phyloP scores from a whole-genome alignment of 2,329 filamentous ascomycete genomes.

The Emergomyces pasteurianus region DNA sequence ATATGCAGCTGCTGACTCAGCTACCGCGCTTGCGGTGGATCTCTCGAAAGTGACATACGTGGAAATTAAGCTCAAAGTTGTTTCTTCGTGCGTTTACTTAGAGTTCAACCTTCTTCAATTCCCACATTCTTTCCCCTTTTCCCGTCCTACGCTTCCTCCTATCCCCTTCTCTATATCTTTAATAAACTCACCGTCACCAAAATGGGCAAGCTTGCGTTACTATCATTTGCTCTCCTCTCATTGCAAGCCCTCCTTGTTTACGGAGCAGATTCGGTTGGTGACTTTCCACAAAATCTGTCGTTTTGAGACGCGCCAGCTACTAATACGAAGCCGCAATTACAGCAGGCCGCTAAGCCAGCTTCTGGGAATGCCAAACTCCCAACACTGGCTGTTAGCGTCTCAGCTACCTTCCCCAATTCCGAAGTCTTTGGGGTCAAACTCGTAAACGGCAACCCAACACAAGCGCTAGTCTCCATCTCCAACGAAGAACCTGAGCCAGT shows the following conservation, averaged over 20 bases:
- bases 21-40: not conserved
- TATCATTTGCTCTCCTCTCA: slow-evolving; percentile 59
- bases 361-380: slow-evolving; percentile 52
- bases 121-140: slow-evolving; percentile 5
- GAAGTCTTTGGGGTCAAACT: slow-evolving; percentile 93
- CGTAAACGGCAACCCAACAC: slow-evolving; percentile 79
- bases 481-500: slow-evolving; percentile 74
- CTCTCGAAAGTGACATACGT: slow-evolving; percentile 3
- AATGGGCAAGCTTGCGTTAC: slow-evolving; percentile 65
- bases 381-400: slow-evolving; percentile 43
- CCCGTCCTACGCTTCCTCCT: slow-evolving; percentile 2
- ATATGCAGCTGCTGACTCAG: not conserved
- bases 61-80: slow-evolving; percentile 3
- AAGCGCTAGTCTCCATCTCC: slow-evolving; percentile 66
- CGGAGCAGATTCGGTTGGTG: slow-evolving; percentile 49
- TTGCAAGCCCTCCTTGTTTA: slow-evolving; percentile 54
- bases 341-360: slow-evolving; percentile 38
- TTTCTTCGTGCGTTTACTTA: not conserved
- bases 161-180: slow-evolving; percentile 5
- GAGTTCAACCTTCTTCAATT: not conserved
- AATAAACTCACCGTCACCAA: slow-evolving; percentile 17
- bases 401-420: slow-evolving; percentile 48
- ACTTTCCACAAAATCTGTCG: slow-evolving; percentile 5
- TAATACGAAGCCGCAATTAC: not conserved
- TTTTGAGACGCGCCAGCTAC: not conserved